A percentile compares a stretch with the other conserved stretches of the same genome.
Conservation (phyloP, 345 rosid genomes). For the Capsella bursapastoris region DNA sequence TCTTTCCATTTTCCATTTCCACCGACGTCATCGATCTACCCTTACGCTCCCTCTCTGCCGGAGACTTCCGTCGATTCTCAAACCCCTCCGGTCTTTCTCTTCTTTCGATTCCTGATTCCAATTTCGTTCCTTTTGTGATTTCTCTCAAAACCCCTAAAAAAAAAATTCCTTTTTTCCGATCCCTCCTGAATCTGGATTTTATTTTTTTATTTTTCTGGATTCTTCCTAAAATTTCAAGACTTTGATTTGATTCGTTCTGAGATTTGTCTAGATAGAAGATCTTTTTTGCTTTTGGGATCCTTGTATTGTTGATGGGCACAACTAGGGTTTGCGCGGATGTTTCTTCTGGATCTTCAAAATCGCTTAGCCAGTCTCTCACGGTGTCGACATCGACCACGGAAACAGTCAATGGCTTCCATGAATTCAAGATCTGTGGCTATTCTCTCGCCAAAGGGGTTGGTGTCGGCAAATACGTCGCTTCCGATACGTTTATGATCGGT, state of each 20-base stretch:
- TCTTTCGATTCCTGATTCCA: not conserved
- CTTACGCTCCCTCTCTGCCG: slow-evolving; percentile 16
- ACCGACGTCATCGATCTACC: slow-evolving; percentile 37
- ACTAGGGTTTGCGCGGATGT: slow-evolving; percentile 53
- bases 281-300: slow-evolving; percentile 11
- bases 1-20: not conserved
- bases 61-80: slow-evolving; percentile 18
- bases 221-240: not conserved
- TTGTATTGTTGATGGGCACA: slow-evolving; percentile 61
- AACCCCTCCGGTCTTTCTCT: not conserved
- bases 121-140: not conserved
- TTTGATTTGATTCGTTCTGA: not conserved
- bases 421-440: slow-evolving; percentile 69
- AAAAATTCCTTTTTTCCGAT: not conserved
- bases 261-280: not conserved
- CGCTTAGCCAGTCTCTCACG: slow-evolving; percentile 46
- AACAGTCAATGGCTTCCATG: slow-evolving; percentile 68
- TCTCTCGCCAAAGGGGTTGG: slow-evolving; percentile 74
- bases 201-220: not conserved
- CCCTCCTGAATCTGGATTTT: slow-evolving; percentile 17
- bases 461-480: slow-evolving; percentile 65
- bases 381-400: slow-evolving; percentile 61
- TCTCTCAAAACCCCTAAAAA: slow-evolving; percentile 6
- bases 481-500: slow-evolving; percentile 66
- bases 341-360: slow-evolving; percentile 47